phyloP scores from a whole-genome alignment of 2,329 filamentous ascomycete species.

The Fusarium temperatum region DNA sequence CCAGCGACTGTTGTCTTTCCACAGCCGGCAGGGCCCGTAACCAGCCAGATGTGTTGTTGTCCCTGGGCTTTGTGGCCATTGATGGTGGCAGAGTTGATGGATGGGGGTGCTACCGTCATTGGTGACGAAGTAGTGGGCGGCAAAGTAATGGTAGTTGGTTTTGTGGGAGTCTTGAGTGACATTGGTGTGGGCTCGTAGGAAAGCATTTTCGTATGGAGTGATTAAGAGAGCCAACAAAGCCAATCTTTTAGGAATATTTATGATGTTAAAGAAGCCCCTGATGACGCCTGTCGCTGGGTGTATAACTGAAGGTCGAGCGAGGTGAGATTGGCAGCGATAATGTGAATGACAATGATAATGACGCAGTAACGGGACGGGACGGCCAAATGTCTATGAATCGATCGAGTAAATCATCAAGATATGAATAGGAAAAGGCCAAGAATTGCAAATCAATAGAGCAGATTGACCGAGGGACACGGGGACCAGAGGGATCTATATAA shows the following conservation, averaged over 20 bases:
- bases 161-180: slow-evolving; percentile 53
- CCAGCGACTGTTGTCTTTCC: slow-evolving; percentile 81
- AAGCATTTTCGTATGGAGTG: slow-evolving; percentile 52
- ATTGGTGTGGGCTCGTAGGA: slow-evolving; percentile 59
- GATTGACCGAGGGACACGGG: slow-evolving; percentile 16
- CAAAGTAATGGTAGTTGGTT: slow-evolving; percentile 39
- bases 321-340: slow-evolving; percentile 19
- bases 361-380: slow-evolving; percentile 15
- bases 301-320: slow-evolving; percentile 9
- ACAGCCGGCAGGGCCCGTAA: slow-evolving; percentile 81
- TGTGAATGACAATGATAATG: slow-evolving; percentile 26
- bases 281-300: slow-evolving; percentile 21
- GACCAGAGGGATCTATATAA: slow-evolving; percentile 41
- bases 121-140: slow-evolving; percentile 33
- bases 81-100: slow-evolving; percentile 44
- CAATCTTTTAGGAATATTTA: slow-evolving; percentile 3
- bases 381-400: slow-evolving; percentile 11
- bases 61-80: slow-evolving; percentile 44
- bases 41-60: slow-evolving; percentile 79
- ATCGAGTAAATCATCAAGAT: slow-evolving; percentile 8
- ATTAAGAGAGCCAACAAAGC: slow-evolving; percentile 1
- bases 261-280: not conserved
- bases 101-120: slow-evolving; percentile 33
- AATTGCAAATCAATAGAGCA: slow-evolving; percentile 11
- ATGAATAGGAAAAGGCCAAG: slow-evolving; percentile 16